phyloP scores from a whole-genome alignment of 2,329 filamentous ascomycete genomes.

The Aspergillus sp. region DNA sequence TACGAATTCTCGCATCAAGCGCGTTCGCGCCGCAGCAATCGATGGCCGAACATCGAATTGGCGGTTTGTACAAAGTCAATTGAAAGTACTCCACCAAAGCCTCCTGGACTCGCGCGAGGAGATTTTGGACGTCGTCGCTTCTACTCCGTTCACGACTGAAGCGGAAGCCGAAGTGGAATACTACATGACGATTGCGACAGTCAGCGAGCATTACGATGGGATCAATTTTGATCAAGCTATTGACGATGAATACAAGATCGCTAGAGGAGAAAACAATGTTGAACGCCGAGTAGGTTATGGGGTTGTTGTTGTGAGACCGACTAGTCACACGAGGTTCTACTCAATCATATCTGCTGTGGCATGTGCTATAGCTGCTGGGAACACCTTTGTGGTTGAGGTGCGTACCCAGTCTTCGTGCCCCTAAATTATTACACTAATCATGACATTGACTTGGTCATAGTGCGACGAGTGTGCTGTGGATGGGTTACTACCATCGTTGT shows the following conservation, averaged over 20 bases:
- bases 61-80: background rate
- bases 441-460: too few species aligned
- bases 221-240: slow-evolving; percentile 1
- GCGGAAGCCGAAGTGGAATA: background rate
- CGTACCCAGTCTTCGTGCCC: background rate
- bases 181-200: background rate
- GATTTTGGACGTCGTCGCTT: background rate
- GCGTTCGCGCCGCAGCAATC: background rate
- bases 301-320: background rate
- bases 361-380: background rate
- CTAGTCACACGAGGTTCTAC: background rate
- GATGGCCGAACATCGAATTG: background rate
- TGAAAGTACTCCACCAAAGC: background rate
- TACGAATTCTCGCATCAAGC: background rate
- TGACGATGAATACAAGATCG: background rate
- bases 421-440: too few species aligned
- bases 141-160: background rate
- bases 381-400: background rate
- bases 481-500: background rate
- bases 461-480: background rate
- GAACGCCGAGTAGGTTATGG: background rate
- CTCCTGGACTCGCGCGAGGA: background rate
- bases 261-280: background rate
- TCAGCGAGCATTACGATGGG: background rate
- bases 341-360: background rate